Evolutionary conservation across 2,329 filamentous ascomycete species (phyloP).

Genomic region (Trematosphaeria pertusa): DNA sequence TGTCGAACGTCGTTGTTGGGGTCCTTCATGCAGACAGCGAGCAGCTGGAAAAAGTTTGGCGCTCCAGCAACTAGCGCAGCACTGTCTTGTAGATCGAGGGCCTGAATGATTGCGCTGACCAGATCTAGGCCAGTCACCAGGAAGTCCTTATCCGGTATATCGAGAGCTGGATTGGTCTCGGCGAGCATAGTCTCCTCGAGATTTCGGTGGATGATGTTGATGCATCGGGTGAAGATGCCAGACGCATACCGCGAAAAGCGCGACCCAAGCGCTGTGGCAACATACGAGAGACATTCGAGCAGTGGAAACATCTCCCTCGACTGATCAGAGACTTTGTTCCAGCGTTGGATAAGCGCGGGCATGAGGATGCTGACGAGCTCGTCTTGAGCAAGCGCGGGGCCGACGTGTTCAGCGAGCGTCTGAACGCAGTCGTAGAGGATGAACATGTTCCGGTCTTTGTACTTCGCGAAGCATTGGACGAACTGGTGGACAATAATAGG

Average conservation of each 20-base stretch:
- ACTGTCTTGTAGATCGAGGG: conserved; percentile 76
- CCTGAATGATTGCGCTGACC: conserved; percentile 90
- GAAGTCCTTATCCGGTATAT: conserved; percentile 94
- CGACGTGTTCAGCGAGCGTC: conserved; percentile 91
- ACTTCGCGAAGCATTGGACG: conserved; percentile 88
- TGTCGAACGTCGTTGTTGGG: conserved; percentile 90
- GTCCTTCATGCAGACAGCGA: conserved; percentile 93
- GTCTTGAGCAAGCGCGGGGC: conserved; percentile 78
- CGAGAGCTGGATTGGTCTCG: conserved; percentile 70
- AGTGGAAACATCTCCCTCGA: conserved; percentile 93
- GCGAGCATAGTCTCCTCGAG: conserved; percentile 80
- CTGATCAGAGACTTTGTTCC: conserved; percentile 85
- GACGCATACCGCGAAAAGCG: conserved; percentile 84
- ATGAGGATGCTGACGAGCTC: conserved; percentile 86
- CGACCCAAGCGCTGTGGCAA: conserved; percentile 83
- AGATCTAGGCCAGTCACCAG: conserved; percentile 93
- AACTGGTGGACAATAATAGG: conserved; percentile 91
- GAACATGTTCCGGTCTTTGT: conserved; percentile 99
- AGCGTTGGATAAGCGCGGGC: conserved; percentile 88
- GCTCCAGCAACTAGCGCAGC: conserved; percentile 77
- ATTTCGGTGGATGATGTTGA: conserved; percentile 90
- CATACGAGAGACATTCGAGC: conserved; percentile 94
- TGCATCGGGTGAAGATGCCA: conserved; percentile 86
- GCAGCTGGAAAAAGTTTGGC: conserved; percentile 86
- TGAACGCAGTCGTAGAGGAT: conserved; percentile 98